Evolutionary conservation across 371 early-diverging fungal genomes (phyloP).

Genomic region (Circinella minor): DNA sequence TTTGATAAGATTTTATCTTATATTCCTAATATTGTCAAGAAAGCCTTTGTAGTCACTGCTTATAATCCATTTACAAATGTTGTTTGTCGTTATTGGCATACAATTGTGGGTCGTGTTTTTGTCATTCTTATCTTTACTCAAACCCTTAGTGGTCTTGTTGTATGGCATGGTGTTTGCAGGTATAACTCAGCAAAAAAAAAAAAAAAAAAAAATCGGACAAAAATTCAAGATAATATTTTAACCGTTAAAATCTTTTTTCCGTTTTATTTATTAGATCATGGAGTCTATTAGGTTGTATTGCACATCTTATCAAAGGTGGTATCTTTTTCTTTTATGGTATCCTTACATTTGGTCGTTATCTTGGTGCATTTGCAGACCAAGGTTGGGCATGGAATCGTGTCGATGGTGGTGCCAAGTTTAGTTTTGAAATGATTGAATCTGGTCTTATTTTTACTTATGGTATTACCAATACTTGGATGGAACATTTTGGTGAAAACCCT

Average conservation of each 20-base stretch:
- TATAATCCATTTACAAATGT: slow-evolving; percentile 51
- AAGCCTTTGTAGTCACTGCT: slow-evolving; percentile 37
- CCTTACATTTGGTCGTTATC: slow-evolving; percentile 48
- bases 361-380: slow-evolving; percentile 51
- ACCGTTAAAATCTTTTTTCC: neutral
- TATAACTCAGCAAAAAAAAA: slow-evolving; percentile 13
- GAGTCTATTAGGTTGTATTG: slow-evolving; percentile 52
- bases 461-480: slow-evolving; percentile 69
- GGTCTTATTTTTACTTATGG: slow-evolving; percentile 61
- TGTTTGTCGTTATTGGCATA: slow-evolving; percentile 44
- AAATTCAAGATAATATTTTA: neutral
- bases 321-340: slow-evolving; percentile 56
- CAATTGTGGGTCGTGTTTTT: slow-evolving; percentile 45
- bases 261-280: slow-evolving; percentile 27
- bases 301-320: slow-evolving; percentile 57
- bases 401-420: slow-evolving; percentile 38
- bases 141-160: slow-evolving; percentile 50
- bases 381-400: slow-evolving; percentile 59
- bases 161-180: slow-evolving; percentile 57
- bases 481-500: slow-evolving; percentile 59
- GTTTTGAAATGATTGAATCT: slow-evolving; percentile 56
- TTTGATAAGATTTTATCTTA: slow-evolving; percentile 31
- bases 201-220: neutral
- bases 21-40: slow-evolving; percentile 42
- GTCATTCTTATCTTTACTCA: slow-evolving; percentile 49